phyloP scores from a whole-genome alignment of 1,284 basidiomycete genomes.

The Irpex sp. region DNA sequence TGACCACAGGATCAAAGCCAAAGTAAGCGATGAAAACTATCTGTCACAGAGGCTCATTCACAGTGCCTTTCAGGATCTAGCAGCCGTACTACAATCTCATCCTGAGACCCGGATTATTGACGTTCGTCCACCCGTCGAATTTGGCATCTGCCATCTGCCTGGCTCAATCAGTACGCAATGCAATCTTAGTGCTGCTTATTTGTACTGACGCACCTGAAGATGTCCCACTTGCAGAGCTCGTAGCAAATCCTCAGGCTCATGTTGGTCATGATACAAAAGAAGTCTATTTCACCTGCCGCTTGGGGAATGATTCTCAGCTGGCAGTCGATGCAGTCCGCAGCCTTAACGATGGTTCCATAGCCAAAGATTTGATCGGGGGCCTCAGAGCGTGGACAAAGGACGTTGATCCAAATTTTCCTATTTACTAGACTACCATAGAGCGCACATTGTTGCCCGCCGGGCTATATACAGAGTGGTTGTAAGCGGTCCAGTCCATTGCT shows the following conservation, averaged over 20 bases:
- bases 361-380: slow-evolving; percentile 79
- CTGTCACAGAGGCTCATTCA: neutral
- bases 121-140: slow-evolving; percentile 81
- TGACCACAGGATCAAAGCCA: slow-evolving; percentile 44
- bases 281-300: slow-evolving; percentile 71
- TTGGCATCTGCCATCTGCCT: slow-evolving; percentile 81
- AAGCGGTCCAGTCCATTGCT: neutral
- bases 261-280: slow-evolving; percentile 5
- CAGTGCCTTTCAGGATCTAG: slow-evolving; percentile 36
- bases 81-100: slow-evolving; percentile 31
- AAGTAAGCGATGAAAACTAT: slow-evolving; percentile 29
- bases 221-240: slow-evolving; percentile 60
- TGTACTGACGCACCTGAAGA: slow-evolving; percentile 39
- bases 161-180: slow-evolving; percentile 65
- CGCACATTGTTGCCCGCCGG: neutral
- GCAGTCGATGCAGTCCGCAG: slow-evolving; percentile 67
- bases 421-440: slow-evolving; percentile 53
- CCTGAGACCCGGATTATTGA: slow-evolving; percentile 62
- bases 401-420: slow-evolving; percentile 72
- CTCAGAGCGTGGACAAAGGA: slow-evolving; percentile 72
- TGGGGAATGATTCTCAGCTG: slow-evolving; percentile 93
- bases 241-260: slow-evolving; percentile 47
- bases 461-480: neutral
- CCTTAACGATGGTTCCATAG: slow-evolving; percentile 36
- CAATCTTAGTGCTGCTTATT: neutral